Base-by-base conservation (phyloP, 768 basidiomycete genomes). In the Lanmaoa rubissima region DNA sequence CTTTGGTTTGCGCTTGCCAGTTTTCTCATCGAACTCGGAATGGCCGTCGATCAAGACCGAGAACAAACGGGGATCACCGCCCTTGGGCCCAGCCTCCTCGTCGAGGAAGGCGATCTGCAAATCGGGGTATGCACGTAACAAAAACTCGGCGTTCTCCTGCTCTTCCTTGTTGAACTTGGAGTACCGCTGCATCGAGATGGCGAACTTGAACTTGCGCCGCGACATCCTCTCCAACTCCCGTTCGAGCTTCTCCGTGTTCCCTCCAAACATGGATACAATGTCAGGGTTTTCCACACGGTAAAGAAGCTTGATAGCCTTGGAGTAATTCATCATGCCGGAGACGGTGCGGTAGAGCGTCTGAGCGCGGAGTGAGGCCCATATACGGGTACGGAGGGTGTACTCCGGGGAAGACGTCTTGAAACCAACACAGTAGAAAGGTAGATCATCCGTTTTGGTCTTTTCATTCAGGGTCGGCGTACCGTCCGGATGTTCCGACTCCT, bases 321-420 rank as follows among this genome's bases (percentile, higher is more conserved):
- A 90, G 76, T 99, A 99, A 78, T 99, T 98, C 97, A 99, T 98
- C 93, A 99, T 98, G 59, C 97, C 97, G 5, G 97, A 98, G 19
- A 98, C 94, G 12, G 97, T 99, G 60, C 97, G 88, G 74, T 99
- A 99, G 34, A 99, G 84, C 0, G 97, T 99, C 75, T 99, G 97
- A 6, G 95, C 95, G 52, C 97, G 92, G 28, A 99, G 82, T 3
- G 95, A 98, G 2, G 97, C 96, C 97, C 97, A 98, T 63, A 99
- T 99, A 73, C 97, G 92, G 0, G 96, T 98, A 61, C 97, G 93
- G 45, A 99, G 85, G 34, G 97, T 99, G 73, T 97, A 98, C 71
- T 99, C 97, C 2, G 97, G 97, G 5, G 95, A 94, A 2, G 97
- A 94, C 4, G 91, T 97, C 79, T 98, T 99, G 87, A 99, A 99